phyloP scores from a whole-genome alignment of 139 green algal species.

The Pycnococcus provasolii region DNA sequence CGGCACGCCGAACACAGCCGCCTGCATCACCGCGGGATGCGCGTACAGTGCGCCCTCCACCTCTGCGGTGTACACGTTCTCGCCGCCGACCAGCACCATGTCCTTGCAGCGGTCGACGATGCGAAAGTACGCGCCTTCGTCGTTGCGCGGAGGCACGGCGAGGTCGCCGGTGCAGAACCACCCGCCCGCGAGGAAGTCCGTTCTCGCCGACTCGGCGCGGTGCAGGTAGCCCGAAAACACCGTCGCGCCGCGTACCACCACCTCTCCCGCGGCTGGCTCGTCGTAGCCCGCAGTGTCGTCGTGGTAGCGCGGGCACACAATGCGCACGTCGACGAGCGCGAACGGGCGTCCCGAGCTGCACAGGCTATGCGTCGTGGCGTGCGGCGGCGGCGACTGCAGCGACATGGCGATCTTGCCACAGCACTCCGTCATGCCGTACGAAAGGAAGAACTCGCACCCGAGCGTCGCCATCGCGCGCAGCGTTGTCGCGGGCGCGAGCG shows the following conservation, averaged over 20 bases:
- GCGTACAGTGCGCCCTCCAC: constrained; percentile 66
- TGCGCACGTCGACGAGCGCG: constrained; percentile 11
- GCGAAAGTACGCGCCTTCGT: constrained; percentile 12
- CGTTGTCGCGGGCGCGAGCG: constrained; percentile 51
- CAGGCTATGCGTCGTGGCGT: not conserved
- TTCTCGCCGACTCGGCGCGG: not conserved
- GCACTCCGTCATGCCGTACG: constrained; percentile 90
- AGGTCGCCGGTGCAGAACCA: constrained; percentile 32
- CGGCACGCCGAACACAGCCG: constrained; percentile 61
- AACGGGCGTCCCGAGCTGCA: constrained; percentile 24
- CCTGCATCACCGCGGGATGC: constrained; percentile 53
- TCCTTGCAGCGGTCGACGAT: constrained; percentile 29
- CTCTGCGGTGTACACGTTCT: constrained; percentile 83
- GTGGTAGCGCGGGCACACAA: constrained; percentile 1
- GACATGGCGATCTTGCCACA: constrained; percentile 90
- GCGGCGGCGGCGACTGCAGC: constrained; percentile 44
- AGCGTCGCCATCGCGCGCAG: constrained; percentile 43
- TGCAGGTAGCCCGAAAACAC: constrained; percentile 21
- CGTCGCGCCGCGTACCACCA: constrained; percentile 13
- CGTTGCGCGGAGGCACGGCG: not conserved
- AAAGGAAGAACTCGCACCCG: constrained; percentile 77
- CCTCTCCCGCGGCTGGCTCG: constrained; percentile 12
- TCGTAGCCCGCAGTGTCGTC: constrained; percentile 5
- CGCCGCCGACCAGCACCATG: constrained; percentile 39
- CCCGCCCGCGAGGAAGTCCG: constrained; percentile 9